Base-by-base conservation (phyloP, 176 grass and related monocot species). In the Avena sativa region DNA sequence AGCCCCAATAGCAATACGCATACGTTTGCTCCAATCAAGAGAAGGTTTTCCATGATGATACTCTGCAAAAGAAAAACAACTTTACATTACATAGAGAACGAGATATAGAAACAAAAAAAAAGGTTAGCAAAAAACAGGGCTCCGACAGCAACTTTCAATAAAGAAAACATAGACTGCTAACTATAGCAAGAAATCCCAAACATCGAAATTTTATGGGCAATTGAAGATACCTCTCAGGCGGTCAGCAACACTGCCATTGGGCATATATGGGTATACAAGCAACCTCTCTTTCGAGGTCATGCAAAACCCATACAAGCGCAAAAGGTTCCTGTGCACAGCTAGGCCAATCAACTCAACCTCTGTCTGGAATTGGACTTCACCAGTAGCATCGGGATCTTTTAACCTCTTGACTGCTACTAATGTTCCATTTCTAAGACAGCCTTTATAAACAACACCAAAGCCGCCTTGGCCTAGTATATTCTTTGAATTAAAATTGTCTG, bases 271-370 rank as follows among this genome's bases (percentile, higher is more conserved):
- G 91, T 98, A 98, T 81, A 98, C 90, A 44, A 98, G 92, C 57
- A 98, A 82, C 53, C 94, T 90, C 85, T 98, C 97, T 66, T 96
- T 91, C 3, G 89, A 80, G 44, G 90, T 93, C 94, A 98, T 94
- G 87, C 97, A 98, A 93, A 98, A 96, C n/a, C 97, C 97, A 87
- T 92, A 96, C 62, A 96, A 74, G 6, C 90, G 88, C 85, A 98
- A 85, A 81, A 98, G 86, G 79, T 98, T 98, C 76, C 92, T 94
- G 85, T 96, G 97, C 85, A 98, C 87, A 87, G 97, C 97, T 66
- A 98, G 85, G 80, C 97, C 97, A 80, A 98, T 98, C 89, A 98
- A 90, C 76, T 96, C 94, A 61, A 98, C 94, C 91, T 98, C 97
- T 80, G 97, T 98, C 82, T 96, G 97, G 79, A 98, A 98, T 71